Evolutionary conservation across 805 yeast genomes (phyloP).

Genomic region (Priceomyces medius): DNA sequence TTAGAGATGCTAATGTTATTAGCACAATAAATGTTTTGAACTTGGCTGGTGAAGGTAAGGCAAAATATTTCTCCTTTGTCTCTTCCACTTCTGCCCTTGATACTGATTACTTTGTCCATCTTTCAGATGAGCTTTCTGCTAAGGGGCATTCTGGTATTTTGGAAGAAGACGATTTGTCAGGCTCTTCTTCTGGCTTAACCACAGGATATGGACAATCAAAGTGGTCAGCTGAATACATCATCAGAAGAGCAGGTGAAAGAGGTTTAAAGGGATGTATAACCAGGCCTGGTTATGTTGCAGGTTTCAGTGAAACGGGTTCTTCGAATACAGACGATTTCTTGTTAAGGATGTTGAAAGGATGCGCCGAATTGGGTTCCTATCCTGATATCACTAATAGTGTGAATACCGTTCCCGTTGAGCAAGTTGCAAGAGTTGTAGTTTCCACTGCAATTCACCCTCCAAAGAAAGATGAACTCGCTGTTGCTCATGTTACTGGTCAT

Average conservation of each 20-base stretch:
- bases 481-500: constrained; percentile 96
- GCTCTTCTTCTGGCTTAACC: constrained; percentile 78
- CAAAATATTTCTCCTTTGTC: constrained; percentile 86
- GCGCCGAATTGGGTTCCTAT: constrained; percentile 78
- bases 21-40: constrained; percentile 83
- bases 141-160: constrained; percentile 70
- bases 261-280: constrained; percentile 88
- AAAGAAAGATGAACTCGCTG: constrained; percentile 49
- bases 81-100: constrained; percentile 95
- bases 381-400: constrained; percentile 88
- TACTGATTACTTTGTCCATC: constrained; percentile 71
- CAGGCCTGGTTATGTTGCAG: constrained; percentile 96
- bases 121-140: constrained; percentile 68
- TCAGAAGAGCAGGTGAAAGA: constrained; percentile 81
- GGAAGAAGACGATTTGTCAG: constrained; percentile 80
- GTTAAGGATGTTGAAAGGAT: constrained; percentile 91
- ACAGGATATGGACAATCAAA: constrained; percentile 97
- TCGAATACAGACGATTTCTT: constrained; percentile 96
- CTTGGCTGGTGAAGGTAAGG: constrained; percentile 72
- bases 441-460: constrained; percentile 84
- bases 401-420: constrained; percentile 97
- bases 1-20: constrained; percentile 91
- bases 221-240: constrained; percentile 93
- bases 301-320: constrained; percentile 79
- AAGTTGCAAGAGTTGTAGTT: constrained; percentile 87